phyloP scores from a whole-genome alignment of 2,329 filamentous ascomycete species.

The Aspergillus jensenii region DNA sequence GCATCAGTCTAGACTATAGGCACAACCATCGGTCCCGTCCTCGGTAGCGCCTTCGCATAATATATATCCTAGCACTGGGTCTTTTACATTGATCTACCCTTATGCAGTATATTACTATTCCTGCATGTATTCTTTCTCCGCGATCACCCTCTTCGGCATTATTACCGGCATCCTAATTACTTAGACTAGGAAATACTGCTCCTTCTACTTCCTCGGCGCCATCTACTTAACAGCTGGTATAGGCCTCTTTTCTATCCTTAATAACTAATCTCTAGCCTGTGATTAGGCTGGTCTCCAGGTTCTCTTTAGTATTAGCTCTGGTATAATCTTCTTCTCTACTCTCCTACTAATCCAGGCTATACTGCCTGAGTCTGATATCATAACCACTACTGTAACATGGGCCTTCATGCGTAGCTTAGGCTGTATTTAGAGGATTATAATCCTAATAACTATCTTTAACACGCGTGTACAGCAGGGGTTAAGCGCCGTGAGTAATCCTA shows the following conservation, averaged over 20 bases:
- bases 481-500: conserved; percentile 13
- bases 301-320: not conserved
- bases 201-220: too few relatives aligned
- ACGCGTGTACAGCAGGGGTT: not conserved
- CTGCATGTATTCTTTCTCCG: not conserved
- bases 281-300: conserved; percentile 1
- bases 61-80: conserved; percentile 27
- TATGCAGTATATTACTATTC: conserved; percentile 20
- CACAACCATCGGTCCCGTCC: conserved; percentile 23
- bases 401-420: conserved; percentile 1
- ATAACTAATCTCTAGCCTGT: not conserved
- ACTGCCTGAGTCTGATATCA: not conserved
- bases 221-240: too few relatives aligned
- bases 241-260: too few relatives aligned
- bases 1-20: conserved; percentile 24
- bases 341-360: not conserved
- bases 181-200: too few relatives aligned
- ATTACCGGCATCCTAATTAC: too few relatives aligned
- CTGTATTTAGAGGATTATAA: not conserved
- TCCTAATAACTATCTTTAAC: not conserved
- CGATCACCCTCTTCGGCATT: too few relatives aligned
- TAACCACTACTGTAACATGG: not conserved
- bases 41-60: conserved; percentile 28
- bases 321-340: not conserved
- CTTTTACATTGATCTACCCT: conserved; percentile 27